Conservation (phyloP, 345 rosid species). For the Jatropha curcas region DNA sequence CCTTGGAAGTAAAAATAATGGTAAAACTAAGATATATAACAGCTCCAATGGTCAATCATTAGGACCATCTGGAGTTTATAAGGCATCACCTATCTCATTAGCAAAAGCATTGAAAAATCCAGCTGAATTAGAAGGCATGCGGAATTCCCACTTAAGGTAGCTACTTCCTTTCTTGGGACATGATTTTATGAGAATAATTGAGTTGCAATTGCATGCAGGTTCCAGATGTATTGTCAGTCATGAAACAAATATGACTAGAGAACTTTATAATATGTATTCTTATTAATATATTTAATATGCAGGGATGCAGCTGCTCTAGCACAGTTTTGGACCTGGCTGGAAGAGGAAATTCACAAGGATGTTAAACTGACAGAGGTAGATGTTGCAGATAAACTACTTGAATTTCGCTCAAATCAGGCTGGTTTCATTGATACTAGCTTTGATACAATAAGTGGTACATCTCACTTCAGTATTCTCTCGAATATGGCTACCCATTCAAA, state of each 20-base stretch:
- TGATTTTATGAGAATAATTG: background rate
- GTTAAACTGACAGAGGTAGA: conserved; percentile 81
- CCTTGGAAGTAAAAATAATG: conserved; percentile 33
- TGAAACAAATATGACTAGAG: background rate
- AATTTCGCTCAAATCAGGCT: conserved; percentile 76
- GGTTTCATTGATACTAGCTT: conserved; percentile 95
- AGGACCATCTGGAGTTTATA: conserved; percentile 61
- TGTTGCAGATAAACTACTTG: conserved; percentile 79
- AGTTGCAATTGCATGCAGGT: background rate
- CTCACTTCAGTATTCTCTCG: conserved; percentile 21
- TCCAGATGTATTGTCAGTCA: background rate
- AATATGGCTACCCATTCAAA: background rate
- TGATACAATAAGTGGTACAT: conserved; percentile 90
- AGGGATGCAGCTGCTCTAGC: conserved; percentile 97
- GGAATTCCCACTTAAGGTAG: conserved; percentile 81
- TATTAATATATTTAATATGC: conserved; percentile 25
- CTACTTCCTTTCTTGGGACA: background rate
- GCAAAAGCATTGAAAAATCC: conserved; percentile 85
- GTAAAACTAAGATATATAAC: conserved; percentile 24
- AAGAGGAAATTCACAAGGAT: conserved; percentile 64
- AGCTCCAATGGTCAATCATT: conserved; percentile 38
- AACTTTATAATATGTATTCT: conserved; percentile 1
- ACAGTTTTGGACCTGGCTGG: conserved; percentile 93
- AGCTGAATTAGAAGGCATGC: conserved; percentile 87
- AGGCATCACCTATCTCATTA: conserved; percentile 75